Evolutionary conservation across 257 asterid genomes (phyloP).

Genomic region (Solanum sitiens): DNA sequence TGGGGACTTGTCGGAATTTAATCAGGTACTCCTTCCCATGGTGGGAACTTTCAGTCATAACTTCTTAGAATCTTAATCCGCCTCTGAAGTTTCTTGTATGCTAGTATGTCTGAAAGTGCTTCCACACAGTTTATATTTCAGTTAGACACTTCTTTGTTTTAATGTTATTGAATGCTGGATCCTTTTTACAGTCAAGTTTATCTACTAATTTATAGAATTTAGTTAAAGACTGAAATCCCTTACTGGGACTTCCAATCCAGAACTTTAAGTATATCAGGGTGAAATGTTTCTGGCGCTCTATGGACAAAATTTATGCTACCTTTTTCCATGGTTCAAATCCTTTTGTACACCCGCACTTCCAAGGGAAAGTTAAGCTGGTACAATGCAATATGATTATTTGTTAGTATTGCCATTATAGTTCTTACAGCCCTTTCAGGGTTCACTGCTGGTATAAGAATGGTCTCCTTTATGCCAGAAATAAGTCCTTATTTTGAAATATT

Average conservation of each 20-base stretch:
- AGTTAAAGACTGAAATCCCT: neutral
- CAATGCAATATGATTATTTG: neutral
- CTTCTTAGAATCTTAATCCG: neutral
- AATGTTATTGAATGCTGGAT: neutral
- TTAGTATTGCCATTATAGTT: neutral
- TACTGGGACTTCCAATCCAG: neutral
- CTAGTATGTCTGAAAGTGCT: neutral
- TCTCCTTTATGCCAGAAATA: neutral
- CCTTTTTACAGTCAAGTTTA: neutral
- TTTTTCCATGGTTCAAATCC: neutral
- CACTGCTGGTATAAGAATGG: neutral
- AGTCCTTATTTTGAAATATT: neutral
- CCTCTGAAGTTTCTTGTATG: neutral
- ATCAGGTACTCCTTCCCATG: constrained; percentile 55
- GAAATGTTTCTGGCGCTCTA: neutral
- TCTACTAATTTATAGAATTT: neutral
- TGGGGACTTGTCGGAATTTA: constrained; percentile 89
- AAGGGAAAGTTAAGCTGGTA: neutral
- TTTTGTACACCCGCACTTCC: neutral
- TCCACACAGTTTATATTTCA: neutral
- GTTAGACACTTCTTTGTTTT: neutral
- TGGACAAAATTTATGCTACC: neutral
- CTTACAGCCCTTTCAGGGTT: neutral
- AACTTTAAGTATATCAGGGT: neutral
- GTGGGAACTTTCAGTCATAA: neutral